Base-by-base conservation (phyloP, 1,284 basidiomycete genomes). In the Malassezia vespertilionis region DNA sequence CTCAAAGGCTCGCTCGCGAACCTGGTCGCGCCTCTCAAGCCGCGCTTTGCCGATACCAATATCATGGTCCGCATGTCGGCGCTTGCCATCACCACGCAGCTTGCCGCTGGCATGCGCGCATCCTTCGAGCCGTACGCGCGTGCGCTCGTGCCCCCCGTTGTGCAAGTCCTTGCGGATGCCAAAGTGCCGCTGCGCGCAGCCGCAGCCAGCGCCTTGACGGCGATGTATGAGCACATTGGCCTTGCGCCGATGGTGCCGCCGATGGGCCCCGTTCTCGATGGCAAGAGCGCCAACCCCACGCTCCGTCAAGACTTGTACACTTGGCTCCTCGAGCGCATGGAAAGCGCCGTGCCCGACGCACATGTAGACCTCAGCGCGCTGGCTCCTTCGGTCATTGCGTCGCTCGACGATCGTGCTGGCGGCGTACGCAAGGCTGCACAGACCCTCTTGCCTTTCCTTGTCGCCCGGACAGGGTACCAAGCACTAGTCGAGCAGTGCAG, bases 371-470 rank as follows among this genome's bases (percentile, higher is more conserved):
- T 97, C 17, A 77, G 77, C 27, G 75, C 78, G 33, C 82, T 89
- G 75, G 79, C 79, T 5, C 70, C 77, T 4, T 77, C 81, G 0
- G 74, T 88, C n/a, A 78, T 99, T 11, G 72, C 77, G 7, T 88
- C 82, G 55, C 78, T 97, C 17, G 93, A 99, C 65, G 93, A 97
- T 72, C 81, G 89, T 33, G 91, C 77, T 58, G 79, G 78, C 5
- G 91, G 97, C 59, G 86, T 97, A 5, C 81, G 93, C 52, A 96
- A 96, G 72, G 82, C 80, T 9, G 87, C 90, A 1, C 82, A 86
- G 55, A 81, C 81, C 2, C 72, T 91, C 17, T 72, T 99, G 17
- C 88, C 89, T 0, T 75, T 76, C 38, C 74, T 99, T 41, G 82
- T 97, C 39, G 73, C 77, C 8, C 81, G 75, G 38, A 81, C 81